Evolutionary conservation across 2,329 filamentous ascomycete genomes (phyloP).

Genomic region (Colletotrichum costaricense): DNA sequence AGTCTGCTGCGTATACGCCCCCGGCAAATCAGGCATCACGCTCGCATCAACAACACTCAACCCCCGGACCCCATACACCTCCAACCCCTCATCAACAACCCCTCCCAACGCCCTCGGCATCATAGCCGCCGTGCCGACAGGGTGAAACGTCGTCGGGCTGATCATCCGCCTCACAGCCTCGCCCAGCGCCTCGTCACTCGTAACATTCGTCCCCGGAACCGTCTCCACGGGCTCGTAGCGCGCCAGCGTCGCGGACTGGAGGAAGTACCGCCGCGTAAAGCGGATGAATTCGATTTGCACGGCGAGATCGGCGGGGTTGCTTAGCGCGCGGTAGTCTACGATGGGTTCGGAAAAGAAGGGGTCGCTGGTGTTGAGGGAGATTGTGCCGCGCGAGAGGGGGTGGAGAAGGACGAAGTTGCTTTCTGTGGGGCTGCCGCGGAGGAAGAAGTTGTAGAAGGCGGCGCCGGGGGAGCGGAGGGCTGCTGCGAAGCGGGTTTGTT

Average conservation of each 20-base stretch:
- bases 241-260: constrained; percentile 46
- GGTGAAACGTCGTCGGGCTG: constrained; percentile 35
- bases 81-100: constrained; percentile 36
- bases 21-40: constrained; percentile 35
- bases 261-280: constrained; percentile 41
- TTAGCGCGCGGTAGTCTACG: constrained; percentile 42
- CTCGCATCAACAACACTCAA: constrained; percentile 35
- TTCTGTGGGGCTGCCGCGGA: too few relatives aligned
- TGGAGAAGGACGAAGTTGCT: constrained; percentile 36
- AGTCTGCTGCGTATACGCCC: constrained; percentile 37
- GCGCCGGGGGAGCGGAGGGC: constrained; percentile 30
- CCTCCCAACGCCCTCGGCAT: constrained; percentile 36
- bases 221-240: constrained; percentile 45
- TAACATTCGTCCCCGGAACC: constrained; percentile 33
- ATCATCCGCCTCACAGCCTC: constrained; percentile 27
- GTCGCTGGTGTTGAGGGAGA: constrained; percentile 42
- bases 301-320: constrained; percentile 44
- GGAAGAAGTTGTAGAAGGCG: not conserved
- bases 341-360: constrained; percentile 43
- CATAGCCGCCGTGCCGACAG: constrained; percentile 31
- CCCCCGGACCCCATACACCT: constrained; percentile 31
- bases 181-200: constrained; percentile 23
- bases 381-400: constrained; percentile 42
- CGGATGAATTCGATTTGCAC: constrained; percentile 43
- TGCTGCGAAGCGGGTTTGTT: constrained; percentile 44